These are phyloP conservation scores for Rusavskia elegans DNA, from an alignment of 495 filamentous ascomycete species.

Conservation along the genomic window DNA sequence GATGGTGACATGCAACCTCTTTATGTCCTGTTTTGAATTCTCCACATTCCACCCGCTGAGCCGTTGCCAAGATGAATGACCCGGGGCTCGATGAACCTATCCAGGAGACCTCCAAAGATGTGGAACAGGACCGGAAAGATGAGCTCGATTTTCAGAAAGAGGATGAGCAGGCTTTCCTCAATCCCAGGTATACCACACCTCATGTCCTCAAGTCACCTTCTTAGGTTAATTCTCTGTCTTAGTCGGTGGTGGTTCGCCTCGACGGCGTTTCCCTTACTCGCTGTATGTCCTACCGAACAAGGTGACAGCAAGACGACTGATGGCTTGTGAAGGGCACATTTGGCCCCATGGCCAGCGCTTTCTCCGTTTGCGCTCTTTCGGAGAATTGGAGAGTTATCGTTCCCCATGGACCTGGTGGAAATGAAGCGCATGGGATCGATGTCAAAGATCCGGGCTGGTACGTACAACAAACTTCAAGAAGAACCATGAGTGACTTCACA, in stretches of 20 bases:
- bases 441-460: slow-evolving; percentile 58
- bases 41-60: neutral
- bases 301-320: neutral
- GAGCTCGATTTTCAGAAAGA: slow-evolving; percentile 12
- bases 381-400: slow-evolving; percentile 56
- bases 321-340: slow-evolving; percentile 41
- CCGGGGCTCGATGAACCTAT: slow-evolving; percentile 39
- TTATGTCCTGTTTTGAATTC: neutral
- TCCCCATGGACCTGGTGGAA: slow-evolving; percentile 31
- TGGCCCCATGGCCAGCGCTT: slow-evolving; percentile 68
- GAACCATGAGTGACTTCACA: too few relatives aligned
- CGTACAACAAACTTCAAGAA: slow-evolving; percentile 4
- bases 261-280: slow-evolving; percentile 65
- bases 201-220: slow-evolving; percentile 5
- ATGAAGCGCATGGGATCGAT: slow-evolving; percentile 30
- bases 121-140: slow-evolving; percentile 25
- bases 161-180: slow-evolving; percentile 28
- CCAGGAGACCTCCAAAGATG: slow-evolving; percentile 26
- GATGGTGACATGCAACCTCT: neutral
- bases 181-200: slow-evolving; percentile 30
- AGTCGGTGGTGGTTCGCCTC: slow-evolving; percentile 80
- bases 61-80: slow-evolving; percentile 38
- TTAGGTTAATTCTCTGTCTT: neutral
- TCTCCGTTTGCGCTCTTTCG: slow-evolving; percentile 65
- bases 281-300: slow-evolving; percentile 19